These are phyloP conservation scores for Colletotrichum navitas DNA, from an alignment of 2,329 filamentous ascomycete species.

Conservation along the genomic window DNA sequence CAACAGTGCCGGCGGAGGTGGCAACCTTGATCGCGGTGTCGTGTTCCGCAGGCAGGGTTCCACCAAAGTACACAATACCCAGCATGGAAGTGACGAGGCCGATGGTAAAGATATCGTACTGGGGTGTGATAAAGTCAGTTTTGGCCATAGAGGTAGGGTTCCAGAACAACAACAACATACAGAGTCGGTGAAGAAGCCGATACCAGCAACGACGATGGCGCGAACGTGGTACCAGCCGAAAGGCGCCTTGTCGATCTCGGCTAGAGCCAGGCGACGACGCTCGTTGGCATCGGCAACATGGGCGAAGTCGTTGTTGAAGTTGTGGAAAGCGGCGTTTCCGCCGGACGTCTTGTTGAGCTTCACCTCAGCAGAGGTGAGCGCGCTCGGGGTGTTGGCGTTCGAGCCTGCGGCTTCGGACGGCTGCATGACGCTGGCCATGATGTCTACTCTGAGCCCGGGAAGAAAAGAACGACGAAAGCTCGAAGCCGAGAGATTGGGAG, in stretches of 20 bases:
- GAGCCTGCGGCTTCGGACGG: slow-evolving; percentile 14
- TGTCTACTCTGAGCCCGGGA: slow-evolving; percentile 23
- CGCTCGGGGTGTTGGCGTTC: background rate
- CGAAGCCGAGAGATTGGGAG: background rate
- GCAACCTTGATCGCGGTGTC: slow-evolving; percentile 89
- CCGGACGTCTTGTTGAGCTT: slow-evolving; percentile 64
- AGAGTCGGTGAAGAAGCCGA: slow-evolving; percentile 90
- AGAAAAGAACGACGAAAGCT: slow-evolving; percentile 34
- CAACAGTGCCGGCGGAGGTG: slow-evolving; percentile 84
- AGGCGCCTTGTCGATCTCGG: slow-evolving; percentile 84
- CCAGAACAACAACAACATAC: slow-evolving; percentile 43
- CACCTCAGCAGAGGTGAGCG: slow-evolving; percentile 23
- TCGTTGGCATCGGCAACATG: slow-evolving; percentile 79
- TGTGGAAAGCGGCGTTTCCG: slow-evolving; percentile 79
- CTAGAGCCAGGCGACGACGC: slow-evolving; percentile 81
- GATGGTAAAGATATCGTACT: slow-evolving; percentile 84
- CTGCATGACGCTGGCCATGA: slow-evolving; percentile 33
- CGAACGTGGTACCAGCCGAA: slow-evolving; percentile 90
- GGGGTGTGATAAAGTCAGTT: background rate
- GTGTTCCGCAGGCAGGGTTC: slow-evolving; percentile 73
- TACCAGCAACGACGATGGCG: slow-evolving; percentile 81
- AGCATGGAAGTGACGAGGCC: slow-evolving; percentile 81
- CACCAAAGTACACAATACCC: slow-evolving; percentile 80
- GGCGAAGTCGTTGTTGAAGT: slow-evolving; percentile 80
- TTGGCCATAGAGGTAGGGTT: background rate